A percentile compares a stretch with the other conserved stretches of the same genome.
Conservation (phyloP, 1,284 basidiomycete species). For the Ceratobasidium sp. region DNA sequence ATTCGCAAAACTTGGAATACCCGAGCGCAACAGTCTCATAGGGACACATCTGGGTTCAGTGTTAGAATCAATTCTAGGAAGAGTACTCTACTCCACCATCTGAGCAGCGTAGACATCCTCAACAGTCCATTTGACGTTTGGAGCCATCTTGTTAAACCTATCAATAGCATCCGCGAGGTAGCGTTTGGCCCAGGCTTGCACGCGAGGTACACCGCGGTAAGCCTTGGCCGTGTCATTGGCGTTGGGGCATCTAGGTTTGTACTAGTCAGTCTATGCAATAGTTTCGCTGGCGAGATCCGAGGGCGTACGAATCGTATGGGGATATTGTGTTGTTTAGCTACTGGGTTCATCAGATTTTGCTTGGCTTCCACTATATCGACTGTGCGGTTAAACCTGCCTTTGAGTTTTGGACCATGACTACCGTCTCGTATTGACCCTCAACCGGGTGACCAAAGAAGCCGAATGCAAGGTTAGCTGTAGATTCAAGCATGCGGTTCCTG, state of each 20-base stretch:
- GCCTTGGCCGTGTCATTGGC: slow-evolving; percentile 58
- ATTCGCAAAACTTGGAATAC: slow-evolving; percentile 85
- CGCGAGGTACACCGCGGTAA: slow-evolving; percentile 64
- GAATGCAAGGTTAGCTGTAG: slow-evolving; percentile 83
- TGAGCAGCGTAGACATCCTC: slow-evolving; percentile 39
- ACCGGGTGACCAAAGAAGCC: slow-evolving; percentile 88
- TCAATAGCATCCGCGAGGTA: slow-evolving; percentile 46
- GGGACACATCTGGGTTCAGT: slow-evolving; percentile 63
- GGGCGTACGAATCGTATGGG: slow-evolving; percentile 68
- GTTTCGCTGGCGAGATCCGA: not conserved
- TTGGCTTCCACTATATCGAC: not conserved
- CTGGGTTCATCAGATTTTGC: not conserved
- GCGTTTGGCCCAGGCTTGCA: slow-evolving; percentile 52
- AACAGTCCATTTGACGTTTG: slow-evolving; percentile 31
- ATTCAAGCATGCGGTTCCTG: slow-evolving; percentile 82
- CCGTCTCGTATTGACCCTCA: slow-evolving; percentile 78
- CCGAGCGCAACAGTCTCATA: slow-evolving; percentile 93
- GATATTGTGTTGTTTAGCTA: slow-evolving; percentile 83
- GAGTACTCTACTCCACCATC: not conserved
- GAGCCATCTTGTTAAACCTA: slow-evolving; percentile 44
- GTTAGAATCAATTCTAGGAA: not conserved
- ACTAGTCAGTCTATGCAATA: not conserved
- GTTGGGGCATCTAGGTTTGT: slow-evolving; percentile 63
- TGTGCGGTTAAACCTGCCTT: slow-evolving; percentile 53
- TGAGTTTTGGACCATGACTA: slow-evolving; percentile 75